Percentiles rank a stretch among this genome's conserved stretches.
These are phyloP conservation scores for Penicillium frequentans DNA, from an alignment of 2,329 filamentous ascomycete genomes.

Conservation along the genomic window DNA sequence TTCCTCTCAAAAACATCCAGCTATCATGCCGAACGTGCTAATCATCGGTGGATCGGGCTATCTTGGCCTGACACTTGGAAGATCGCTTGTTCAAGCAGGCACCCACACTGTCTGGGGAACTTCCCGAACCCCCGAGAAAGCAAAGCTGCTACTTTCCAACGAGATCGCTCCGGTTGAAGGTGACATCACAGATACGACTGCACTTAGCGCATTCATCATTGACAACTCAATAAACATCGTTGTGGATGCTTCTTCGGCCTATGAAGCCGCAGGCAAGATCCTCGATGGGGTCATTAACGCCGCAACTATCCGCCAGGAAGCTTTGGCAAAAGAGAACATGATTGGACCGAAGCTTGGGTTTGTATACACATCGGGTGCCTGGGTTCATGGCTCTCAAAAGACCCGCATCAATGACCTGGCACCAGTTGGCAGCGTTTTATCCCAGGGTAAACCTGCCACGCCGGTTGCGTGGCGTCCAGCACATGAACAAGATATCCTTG, in stretches of 20 bases:
- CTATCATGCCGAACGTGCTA: neutral
- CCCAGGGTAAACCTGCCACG: conserved; percentile 16
- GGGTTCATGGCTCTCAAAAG: conserved; percentile 37
- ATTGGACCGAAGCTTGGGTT: conserved; percentile 37
- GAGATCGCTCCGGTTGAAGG: conserved; percentile 37
- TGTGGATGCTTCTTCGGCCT: conserved; percentile 31
- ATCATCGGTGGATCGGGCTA: conserved; percentile 28
- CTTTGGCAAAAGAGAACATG: conserved; percentile 10
- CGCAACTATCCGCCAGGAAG: conserved; percentile 13
- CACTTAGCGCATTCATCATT: neutral
- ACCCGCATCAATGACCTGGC: conserved; percentile 30
- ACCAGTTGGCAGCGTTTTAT: conserved; percentile 20
- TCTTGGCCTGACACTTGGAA: conserved; percentile 26
- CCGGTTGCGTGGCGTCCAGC: conserved; percentile 33
- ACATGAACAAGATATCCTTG: conserved; percentile 35
- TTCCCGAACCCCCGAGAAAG: conserved; percentile 34
- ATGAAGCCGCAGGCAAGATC: conserved; percentile 22
- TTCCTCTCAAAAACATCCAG: neutral
- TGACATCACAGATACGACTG: conserved; percentile 18
- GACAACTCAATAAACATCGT: conserved; percentile 34
- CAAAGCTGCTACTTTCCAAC: conserved; percentile 23
- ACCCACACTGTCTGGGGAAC: conserved; percentile 39
- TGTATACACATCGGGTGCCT: conserved; percentile 39
- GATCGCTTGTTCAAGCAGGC: conserved; percentile 26
- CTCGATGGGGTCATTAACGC: conserved; percentile 23